Evolutionary conservation across 768 basidiomycete genomes (phyloP).

Genomic region (Hericium coralloides): DNA sequence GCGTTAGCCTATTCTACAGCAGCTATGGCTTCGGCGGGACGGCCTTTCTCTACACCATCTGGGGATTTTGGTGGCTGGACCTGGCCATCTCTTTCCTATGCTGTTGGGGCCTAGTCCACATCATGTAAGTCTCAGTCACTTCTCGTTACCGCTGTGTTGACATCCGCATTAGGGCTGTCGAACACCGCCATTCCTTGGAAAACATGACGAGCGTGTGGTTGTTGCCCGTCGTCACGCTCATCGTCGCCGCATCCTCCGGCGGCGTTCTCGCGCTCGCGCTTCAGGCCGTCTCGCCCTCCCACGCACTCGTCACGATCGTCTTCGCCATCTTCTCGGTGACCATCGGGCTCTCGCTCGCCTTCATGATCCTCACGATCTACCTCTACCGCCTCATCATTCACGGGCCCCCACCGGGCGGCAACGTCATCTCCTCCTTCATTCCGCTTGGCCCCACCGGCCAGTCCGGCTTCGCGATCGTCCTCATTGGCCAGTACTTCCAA

Average conservation of each 20-base stretch:
- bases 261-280: slow-evolving; percentile 48
- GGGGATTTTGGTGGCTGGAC: slow-evolving; percentile 68
- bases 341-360: slow-evolving; percentile 47
- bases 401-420: slow-evolving; percentile 40
- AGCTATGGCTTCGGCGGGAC: slow-evolving; percentile 41
- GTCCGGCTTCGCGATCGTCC: slow-evolving; percentile 45
- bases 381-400: slow-evolving; percentile 47
- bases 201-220: slow-evolving; percentile 60
- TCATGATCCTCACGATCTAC: slow-evolving; percentile 63
- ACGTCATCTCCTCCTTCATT: slow-evolving; percentile 56
- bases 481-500: slow-evolving; percentile 44
- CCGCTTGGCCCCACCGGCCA: slow-evolving; percentile 70
- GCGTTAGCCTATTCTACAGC: slow-evolving; percentile 35
- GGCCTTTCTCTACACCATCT: slow-evolving; percentile 43
- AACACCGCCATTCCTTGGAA: slow-evolving; percentile 45
- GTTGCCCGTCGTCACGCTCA: slow-evolving; percentile 65
- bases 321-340: slow-evolving; percentile 47
- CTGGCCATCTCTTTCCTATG: slow-evolving; percentile 45
- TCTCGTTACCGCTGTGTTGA: neutral
- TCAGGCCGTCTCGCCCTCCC: slow-evolving; percentile 29
- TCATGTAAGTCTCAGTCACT: slow-evolving; percentile 41
- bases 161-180: neutral
- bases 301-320: slow-evolving; percentile 47
- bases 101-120: slow-evolving; percentile 52
- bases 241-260: slow-evolving; percentile 64